A percentile compares a stretch with the other conserved stretches of the same genome.
Evolutionary conservation across 768 basidiomycete species (phyloP).

Genomic region (Boletellus emodensis): DNA sequence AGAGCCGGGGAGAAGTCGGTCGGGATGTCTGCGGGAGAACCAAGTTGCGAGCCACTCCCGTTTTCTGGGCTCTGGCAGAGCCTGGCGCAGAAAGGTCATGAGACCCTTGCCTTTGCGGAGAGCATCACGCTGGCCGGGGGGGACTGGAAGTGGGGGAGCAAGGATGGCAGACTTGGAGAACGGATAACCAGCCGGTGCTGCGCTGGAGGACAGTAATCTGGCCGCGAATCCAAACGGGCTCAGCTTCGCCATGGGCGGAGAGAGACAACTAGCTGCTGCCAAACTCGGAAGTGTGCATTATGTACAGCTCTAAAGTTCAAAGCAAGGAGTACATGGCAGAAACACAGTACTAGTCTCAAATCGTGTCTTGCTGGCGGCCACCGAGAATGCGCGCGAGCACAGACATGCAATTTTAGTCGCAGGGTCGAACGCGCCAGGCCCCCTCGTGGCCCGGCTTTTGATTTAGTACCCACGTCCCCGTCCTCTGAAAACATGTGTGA

Average conservation of each 20-base stretch:
- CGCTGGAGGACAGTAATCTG: constrained; percentile 25
- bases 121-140: constrained; percentile 36
- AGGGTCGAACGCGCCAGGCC: constrained; percentile 9
- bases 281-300: constrained; percentile 24
- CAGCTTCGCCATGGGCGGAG: constrained; percentile 6
- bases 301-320: constrained; percentile 27
- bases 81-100: constrained; percentile 68
- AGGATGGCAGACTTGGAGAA: constrained; percentile 69
- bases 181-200: constrained; percentile 43
- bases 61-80: constrained; percentile 65
- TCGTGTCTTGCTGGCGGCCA: constrained; percentile 13
- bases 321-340: constrained; percentile 26
- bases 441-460: constrained; percentile 23
- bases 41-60: constrained; percentile 60
- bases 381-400: constrained; percentile 8
- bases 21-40: constrained; percentile 68
- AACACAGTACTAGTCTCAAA: constrained; percentile 12
- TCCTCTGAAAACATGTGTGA: constrained; percentile 42
- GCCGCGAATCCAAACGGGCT: constrained; percentile 1
- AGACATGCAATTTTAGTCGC: constrained; percentile 4
- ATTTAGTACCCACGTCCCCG: constrained; percentile 66
- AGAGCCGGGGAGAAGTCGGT: constrained; percentile 76
- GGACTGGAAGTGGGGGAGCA: constrained; percentile 40
- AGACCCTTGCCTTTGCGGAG: constrained; percentile 70
- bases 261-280: constrained; percentile 4